Base-by-base conservation (phyloP, 495 filamentous ascomycete species). In the Aspergillus campestris region DNA sequence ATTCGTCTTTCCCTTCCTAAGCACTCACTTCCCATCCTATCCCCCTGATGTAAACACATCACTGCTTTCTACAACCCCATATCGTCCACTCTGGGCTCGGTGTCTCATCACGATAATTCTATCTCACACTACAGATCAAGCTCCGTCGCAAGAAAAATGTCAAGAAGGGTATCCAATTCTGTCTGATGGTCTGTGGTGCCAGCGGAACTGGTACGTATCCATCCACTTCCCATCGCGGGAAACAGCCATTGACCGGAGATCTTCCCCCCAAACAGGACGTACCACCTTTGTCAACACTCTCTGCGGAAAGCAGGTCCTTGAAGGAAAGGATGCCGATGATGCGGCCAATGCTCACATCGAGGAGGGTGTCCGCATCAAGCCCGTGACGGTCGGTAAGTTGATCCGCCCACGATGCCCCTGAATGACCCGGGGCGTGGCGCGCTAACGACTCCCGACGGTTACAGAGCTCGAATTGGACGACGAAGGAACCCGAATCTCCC, bases 161-260 rank as follows among this genome's bases (percentile, higher is more conserved):
- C 72, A 98, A 98, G 85, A 98, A 97, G 84, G 92, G 92, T 55
- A 96, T 98, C 61, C 94, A 97, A 77, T 98, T 98, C 77, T 97
- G 91, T 73, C 64, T 98, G 83, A 98, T 98, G 92, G 92, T 98
- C 56, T 97, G 94, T 66, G 92, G 92, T 72, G 91, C 92, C 61
- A 95, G 90, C 56, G 92, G 92, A 67, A 97, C 92, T 66, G 90
- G 90, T 96, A 80, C 56, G 80, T 72, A 47, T 37, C 15, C 33
- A n/a, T 31, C 29, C 44, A 44, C 44, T 40, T 7, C 40, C 31
- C 36, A 36, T 34, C 7, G 28, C 14, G 50, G 13, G 10, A 6
- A 27, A 34, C 44, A 30, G 49, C 62, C 60, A 64, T 61, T 63
- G 55, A 53, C 48, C 29, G 41, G 45, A 55, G 40, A 70, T 51